phyloP scores from a whole-genome alignment of 2,329 filamentous ascomycete species.

The Pseudocercospora eumusae region DNA sequence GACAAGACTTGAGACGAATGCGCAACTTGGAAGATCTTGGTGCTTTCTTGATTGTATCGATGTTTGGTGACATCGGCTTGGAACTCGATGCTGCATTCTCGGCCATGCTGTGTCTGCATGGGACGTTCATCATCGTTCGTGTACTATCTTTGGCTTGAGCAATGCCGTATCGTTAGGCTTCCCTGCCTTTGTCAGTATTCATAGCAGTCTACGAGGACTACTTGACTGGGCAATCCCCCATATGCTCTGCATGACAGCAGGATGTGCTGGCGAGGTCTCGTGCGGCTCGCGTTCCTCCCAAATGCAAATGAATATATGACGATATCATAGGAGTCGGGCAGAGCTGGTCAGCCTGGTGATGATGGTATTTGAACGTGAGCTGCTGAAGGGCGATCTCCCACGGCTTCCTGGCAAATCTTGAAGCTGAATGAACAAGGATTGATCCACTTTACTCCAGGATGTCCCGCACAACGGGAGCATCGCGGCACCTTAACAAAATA shows the following conservation, averaged over 20 bases:
- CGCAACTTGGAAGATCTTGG: not conserved
- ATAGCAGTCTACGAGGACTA: not conserved
- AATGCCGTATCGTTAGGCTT: too few relatives aligned
- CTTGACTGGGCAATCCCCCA: not conserved
- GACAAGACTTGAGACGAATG: not conserved
- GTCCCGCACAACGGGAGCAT: not conserved
- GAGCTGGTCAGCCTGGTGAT: too few relatives aligned
- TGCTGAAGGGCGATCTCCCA: not conserved
- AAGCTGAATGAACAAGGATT: not conserved
- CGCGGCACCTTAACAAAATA: not conserved
- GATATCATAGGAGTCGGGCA: too few relatives aligned
- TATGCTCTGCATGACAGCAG: not conserved
- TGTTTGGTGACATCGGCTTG: too few relatives aligned
- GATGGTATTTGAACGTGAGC: not conserved
- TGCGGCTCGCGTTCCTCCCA: not conserved
- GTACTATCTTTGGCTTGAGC: not conserved
- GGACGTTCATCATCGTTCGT: too few relatives aligned
- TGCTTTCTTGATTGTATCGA: not conserved
- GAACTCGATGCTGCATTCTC: too few relatives aligned
- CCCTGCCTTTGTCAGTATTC: not conserved
- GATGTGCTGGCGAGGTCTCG: not conserved
- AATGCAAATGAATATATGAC: not conserved
- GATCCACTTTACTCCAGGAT: conserved; percentile 8
- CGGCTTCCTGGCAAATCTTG: not conserved
- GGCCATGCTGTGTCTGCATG: too few relatives aligned